A percentile compares a stretch with the other conserved stretches of the same genome.
Conservation (phyloP, 2,329 filamentous ascomycete genomes). For the Gnomoniopsis sp. region DNA sequence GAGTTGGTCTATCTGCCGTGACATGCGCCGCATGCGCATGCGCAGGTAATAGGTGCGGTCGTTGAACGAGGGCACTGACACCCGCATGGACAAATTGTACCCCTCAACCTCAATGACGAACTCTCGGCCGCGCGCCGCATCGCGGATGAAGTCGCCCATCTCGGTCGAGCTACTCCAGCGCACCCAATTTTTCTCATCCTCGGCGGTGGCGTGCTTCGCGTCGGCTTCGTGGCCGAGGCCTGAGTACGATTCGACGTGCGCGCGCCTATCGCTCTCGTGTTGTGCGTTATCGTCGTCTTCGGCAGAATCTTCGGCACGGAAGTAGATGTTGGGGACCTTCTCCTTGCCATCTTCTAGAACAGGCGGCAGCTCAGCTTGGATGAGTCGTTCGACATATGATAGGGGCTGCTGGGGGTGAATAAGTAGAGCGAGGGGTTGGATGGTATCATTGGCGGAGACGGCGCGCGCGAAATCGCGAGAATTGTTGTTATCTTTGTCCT, state of each 20-base stretch:
- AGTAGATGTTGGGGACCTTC: slow-evolving; percentile 70
- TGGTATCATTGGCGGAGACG: slow-evolving; percentile 37
- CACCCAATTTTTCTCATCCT: slow-evolving; percentile 58
- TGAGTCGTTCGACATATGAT: slow-evolving; percentile 83
- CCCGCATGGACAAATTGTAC: slow-evolving; percentile 58
- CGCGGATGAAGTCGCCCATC: slow-evolving; percentile 89
- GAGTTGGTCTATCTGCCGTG: slow-evolving; percentile 63
- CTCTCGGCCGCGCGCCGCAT: slow-evolving; percentile 79
- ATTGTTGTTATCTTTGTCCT: slow-evolving; percentile 31
- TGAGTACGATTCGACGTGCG: slow-evolving; percentile 64
- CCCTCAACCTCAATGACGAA: slow-evolving; percentile 84
- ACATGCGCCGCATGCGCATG: slow-evolving; percentile 69
- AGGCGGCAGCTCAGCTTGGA: slow-evolving; percentile 80
- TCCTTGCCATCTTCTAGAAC: slow-evolving; percentile 63
- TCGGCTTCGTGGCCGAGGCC: slow-evolving; percentile 62
- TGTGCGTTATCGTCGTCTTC: slow-evolving; percentile 31
- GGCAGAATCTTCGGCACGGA: slow-evolving; percentile 74
- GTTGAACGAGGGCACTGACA: slow-evolving; percentile 81
- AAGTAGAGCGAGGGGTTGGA: slow-evolving; percentile 82
- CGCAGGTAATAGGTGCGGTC: slow-evolving; percentile 90
- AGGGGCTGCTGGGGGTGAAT: slow-evolving; percentile 88
- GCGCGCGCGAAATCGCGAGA: slow-evolving; percentile 32
- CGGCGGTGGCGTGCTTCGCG: slow-evolving; percentile 38
- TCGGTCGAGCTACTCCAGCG: slow-evolving; percentile 87
- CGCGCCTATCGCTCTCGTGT: slow-evolving; percentile 38